Evolutionary conservation across 768 basidiomycete species (phyloP).

Genomic region (Suillus ampliporus): DNA sequence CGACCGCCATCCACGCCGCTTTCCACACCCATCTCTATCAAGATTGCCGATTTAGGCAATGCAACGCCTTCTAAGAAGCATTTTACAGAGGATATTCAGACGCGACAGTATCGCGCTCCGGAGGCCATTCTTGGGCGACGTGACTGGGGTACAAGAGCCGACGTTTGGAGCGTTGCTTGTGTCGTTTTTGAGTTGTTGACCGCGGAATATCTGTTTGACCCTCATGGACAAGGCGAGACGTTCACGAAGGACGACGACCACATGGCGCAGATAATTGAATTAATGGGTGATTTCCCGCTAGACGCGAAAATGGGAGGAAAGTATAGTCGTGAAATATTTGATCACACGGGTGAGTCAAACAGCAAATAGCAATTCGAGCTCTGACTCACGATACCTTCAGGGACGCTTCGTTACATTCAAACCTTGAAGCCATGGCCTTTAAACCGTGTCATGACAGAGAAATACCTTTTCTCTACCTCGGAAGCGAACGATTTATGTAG

Average conservation of each 20-base stretch:
- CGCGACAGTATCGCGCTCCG: constrained; percentile 94
- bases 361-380: constrained; percentile 11
- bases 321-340: constrained; percentile 86
- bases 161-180: constrained; percentile 93
- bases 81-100: constrained; percentile 95
- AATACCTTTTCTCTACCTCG: constrained; percentile 71
- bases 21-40: constrained; percentile 68
- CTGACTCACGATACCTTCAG: constrained; percentile 39
- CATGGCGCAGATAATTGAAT: constrained; percentile 92
- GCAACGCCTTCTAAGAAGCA: constrained; percentile 91
- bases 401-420: constrained; percentile 73
- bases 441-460: constrained; percentile 85
- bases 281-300: constrained; percentile 78
- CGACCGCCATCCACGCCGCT: constrained; percentile 28
- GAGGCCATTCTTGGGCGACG: constrained; percentile 89
- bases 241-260: constrained; percentile 96
- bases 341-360: constrained; percentile 58
- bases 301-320: constrained; percentile 84
- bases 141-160: constrained; percentile 86
- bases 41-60: constrained; percentile 95
- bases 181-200: constrained; percentile 91
- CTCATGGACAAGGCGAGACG: constrained; percentile 77
- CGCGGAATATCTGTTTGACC: constrained; percentile 92
- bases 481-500: constrained; percentile 65
- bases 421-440: constrained; percentile 84